A percentile compares a stretch with the other conserved stretches of the same genome.
Conservation (phyloP, 148 eudicot genomes). For the Suaeda aralocaspica region DNA sequence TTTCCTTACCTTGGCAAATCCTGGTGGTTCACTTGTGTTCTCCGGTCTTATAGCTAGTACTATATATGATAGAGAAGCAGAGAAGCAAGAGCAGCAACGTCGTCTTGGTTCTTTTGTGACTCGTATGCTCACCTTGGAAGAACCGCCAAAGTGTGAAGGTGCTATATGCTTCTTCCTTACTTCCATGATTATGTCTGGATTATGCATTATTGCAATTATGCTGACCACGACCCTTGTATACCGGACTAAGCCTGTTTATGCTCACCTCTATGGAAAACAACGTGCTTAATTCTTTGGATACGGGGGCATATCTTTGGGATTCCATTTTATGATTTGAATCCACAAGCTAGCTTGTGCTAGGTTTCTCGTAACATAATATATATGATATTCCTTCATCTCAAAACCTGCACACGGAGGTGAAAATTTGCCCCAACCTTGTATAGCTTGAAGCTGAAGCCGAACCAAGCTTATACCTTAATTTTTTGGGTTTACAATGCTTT, state of each 20-base stretch:
- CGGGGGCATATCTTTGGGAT: neutral
- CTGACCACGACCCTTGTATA: slow-evolving; percentile 67
- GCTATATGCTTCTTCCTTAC: slow-evolving; percentile 78
- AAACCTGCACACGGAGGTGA: slow-evolving; percentile 11
- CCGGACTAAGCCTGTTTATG: slow-evolving; percentile 73
- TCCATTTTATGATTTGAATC: slow-evolving; percentile 12
- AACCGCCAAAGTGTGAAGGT: slow-evolving; percentile 72
- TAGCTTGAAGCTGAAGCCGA: slow-evolving; percentile 4
- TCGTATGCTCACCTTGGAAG: slow-evolving; percentile 32
- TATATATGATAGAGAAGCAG: slow-evolving; percentile 89
- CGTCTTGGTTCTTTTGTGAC: slow-evolving; percentile 22
- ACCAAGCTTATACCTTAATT: slow-evolving; percentile 9
- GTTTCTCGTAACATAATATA: neutral
- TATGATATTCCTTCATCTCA: slow-evolving; percentile 2
- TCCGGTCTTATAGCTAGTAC: slow-evolving; percentile 80
- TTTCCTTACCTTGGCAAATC: slow-evolving; percentile 85
- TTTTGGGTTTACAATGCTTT: slow-evolving; percentile 14
- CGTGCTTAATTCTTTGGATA: slow-evolving; percentile 27
- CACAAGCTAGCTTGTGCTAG: slow-evolving; percentile 5
- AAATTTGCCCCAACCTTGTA: neutral
- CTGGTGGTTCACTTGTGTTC: slow-evolving; percentile 81
- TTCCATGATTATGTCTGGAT: slow-evolving; percentile 69
- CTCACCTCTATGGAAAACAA: slow-evolving; percentile 68
- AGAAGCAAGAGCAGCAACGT: slow-evolving; percentile 59
- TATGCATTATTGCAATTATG: slow-evolving; percentile 62